phyloP scores from a whole-genome alignment of 371 early-diverging fungal species.

The Thermomucor indicae-seudaticae region DNA sequence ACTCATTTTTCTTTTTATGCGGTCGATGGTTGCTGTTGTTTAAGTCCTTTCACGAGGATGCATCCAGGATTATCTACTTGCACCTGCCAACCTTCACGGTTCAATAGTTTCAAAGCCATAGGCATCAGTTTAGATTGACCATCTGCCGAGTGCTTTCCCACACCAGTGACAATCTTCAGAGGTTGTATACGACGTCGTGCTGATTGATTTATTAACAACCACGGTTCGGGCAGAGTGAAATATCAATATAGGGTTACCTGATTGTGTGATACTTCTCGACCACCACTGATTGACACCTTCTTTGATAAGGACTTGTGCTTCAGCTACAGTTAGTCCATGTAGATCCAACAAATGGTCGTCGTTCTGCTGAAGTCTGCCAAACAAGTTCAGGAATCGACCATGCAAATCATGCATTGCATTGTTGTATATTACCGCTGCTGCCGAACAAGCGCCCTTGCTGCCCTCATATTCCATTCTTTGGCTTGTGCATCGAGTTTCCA shows the following conservation, averaged over 20 bases:
- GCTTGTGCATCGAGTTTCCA: constrained; percentile 55
- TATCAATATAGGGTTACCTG: constrained; percentile 20
- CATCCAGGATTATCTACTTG: constrained; percentile 51
- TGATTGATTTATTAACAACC: not conserved
- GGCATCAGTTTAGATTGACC: constrained; percentile 58
- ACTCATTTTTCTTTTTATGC: too few relatives aligned
- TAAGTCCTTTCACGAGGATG: constrained; percentile 35
- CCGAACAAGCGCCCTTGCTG: constrained; percentile 63
- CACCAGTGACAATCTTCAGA: constrained; percentile 61
- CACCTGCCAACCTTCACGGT: constrained; percentile 52
- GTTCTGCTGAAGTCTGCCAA: constrained; percentile 36
- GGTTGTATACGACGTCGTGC: constrained; percentile 41
- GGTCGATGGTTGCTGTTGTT: not conserved
- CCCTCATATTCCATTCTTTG: constrained; percentile 69
- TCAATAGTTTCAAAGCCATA: constrained; percentile 40
- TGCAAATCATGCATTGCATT: not conserved
- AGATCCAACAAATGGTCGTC: constrained; percentile 63
- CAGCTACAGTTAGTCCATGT: constrained; percentile 63
- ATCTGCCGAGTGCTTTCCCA: constrained; percentile 59
- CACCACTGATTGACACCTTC: constrained; percentile 66
- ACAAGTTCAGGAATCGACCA: not conserved
- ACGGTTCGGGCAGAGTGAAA: too few relatives aligned
- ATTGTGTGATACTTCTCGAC: constrained; percentile 50
- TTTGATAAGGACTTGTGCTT: constrained; percentile 55
- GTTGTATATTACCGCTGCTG: constrained; percentile 40